Evolutionary conservation across 805 yeast genomes (phyloP).

Genomic region (Candida arabinofermentans): DNA sequence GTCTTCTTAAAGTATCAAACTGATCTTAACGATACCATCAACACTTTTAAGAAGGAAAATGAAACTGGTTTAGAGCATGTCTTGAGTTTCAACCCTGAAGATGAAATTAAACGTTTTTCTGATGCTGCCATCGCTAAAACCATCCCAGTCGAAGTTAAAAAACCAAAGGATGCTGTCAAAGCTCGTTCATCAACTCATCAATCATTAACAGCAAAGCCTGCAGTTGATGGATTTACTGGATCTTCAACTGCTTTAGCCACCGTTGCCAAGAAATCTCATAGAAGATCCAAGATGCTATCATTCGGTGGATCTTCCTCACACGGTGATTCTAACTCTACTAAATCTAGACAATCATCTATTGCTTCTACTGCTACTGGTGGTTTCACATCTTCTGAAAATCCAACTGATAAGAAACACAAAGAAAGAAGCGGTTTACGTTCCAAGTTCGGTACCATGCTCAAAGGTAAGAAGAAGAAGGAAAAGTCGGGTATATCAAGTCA

Average conservation of each 20-base stretch:
- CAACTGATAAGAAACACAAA: conserved; percentile 14
- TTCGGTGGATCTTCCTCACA: conserved; percentile 2
- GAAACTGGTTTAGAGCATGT: conserved; percentile 66
- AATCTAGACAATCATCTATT: conserved; percentile 13
- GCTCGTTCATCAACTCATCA: conserved; percentile 5
- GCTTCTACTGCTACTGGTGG: conserved; percentile 7
- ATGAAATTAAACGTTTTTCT: conserved; percentile 57
- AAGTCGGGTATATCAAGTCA: conserved; percentile 19
- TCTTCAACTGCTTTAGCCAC: conserved; percentile 4
- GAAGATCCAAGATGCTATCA: conserved; percentile 4
- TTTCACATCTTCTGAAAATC: conserved; percentile 2
- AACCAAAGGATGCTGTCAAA: conserved; percentile 7
- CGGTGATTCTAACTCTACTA: conserved; percentile 6
- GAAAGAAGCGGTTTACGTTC: conserved; percentile 49
- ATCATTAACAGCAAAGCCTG: conserved; percentile 7
- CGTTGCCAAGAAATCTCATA: conserved; percentile 2
- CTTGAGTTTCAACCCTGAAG: conserved; percentile 57
- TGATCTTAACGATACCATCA: conserved; percentile 50
- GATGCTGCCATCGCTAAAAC: conserved; percentile 28
- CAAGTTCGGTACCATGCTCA: conserved; percentile 69
- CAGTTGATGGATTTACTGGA: conserved; percentile 18
- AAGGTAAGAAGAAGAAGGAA: conserved; percentile 47
- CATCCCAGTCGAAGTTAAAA: conserved; percentile 25
- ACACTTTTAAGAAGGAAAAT: conserved; percentile 40
- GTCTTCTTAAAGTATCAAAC: conserved; percentile 64